Evolutionary conservation across 2,329 filamentous ascomycete species (phyloP).

Genomic region (Chaetomium sp.): DNA sequence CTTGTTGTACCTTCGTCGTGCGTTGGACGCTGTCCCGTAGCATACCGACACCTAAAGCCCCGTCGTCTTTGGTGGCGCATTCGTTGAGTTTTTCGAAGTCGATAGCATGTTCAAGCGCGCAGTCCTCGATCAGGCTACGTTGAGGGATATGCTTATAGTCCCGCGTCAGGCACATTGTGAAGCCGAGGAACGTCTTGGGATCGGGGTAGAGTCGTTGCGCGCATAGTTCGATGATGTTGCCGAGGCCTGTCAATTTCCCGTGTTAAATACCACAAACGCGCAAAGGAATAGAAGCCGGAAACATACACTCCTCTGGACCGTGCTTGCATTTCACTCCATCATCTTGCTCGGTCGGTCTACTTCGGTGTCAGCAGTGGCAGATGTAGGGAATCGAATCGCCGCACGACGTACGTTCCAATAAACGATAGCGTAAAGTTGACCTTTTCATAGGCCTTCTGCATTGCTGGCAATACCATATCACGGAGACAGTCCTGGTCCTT

Average conservation of each 20-base stretch:
- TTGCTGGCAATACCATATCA: conserved; percentile 74
- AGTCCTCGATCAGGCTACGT: conserved; percentile 72
- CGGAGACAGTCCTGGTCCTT: conserved; percentile 61
- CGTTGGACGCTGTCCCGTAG: conserved; percentile 61
- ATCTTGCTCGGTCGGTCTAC: conserved; percentile 64
- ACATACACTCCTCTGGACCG: conserved; percentile 69
- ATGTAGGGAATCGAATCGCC: background rate
- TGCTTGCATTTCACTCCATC: conserved; percentile 86
- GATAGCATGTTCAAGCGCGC: conserved; percentile 84
- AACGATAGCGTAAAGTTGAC: conserved; percentile 89
- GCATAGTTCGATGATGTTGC: conserved; percentile 92
- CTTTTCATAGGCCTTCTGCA: conserved; percentile 74
- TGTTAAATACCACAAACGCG: background rate
- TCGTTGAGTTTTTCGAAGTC: conserved; percentile 75
- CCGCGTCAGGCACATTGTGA: conserved; percentile 80
- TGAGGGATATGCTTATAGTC: conserved; percentile 74
- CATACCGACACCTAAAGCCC: conserved; percentile 61
- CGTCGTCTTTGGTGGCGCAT: conserved; percentile 72
- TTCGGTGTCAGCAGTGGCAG: background rate
- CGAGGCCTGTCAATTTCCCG: conserved; percentile 49
- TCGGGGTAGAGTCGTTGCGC: conserved; percentile 76
- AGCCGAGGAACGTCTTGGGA: conserved; percentile 83
- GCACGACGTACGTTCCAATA: conserved; percentile 63
- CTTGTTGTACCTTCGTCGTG: conserved; percentile 45
- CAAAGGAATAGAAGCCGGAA: background rate